Evolutionary conservation across 257 asterid genomes (phyloP).

Genomic region (Thymus quinquecostatus): DNA sequence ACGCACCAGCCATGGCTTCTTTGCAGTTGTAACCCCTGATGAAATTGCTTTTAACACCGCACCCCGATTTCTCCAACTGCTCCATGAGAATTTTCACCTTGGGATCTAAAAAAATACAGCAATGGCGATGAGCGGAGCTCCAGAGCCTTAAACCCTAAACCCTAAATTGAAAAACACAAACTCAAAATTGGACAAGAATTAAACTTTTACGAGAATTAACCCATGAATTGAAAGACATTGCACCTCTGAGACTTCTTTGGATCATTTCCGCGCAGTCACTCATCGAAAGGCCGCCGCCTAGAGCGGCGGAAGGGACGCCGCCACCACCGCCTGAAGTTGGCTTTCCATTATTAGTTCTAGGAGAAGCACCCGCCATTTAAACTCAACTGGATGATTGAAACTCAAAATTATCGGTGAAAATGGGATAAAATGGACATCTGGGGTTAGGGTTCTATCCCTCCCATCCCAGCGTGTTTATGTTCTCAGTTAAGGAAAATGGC

Average conservation of each 20-base stretch:
- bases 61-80: slow-evolving; percentile 76
- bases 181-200: background rate
- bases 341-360: background rate
- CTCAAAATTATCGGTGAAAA: background rate
- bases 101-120: slow-evolving; percentile 56
- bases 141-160: slow-evolving; percentile 29
- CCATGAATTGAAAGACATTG: background rate
- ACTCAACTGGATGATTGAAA: background rate
- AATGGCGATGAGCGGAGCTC: slow-evolving; percentile 10
- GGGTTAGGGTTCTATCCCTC: background rate
- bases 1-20: slow-evolving; percentile 55
- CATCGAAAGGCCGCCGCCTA: slow-evolving; percentile 48
- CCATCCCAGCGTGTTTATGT: background rate
- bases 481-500: too few species aligned
- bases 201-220: background rate
- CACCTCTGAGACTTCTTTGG: slow-evolving; percentile 65
- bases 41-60: slow-evolving; percentile 59
- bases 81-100: slow-evolving; percentile 76
- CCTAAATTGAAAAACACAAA: background rate
- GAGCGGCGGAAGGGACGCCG: slow-evolving; percentile 5
- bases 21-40: slow-evolving; percentile 58
- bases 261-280: slow-evolving; percentile 71
- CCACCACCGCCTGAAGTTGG: slow-evolving; percentile 12
- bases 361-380: slow-evolving; percentile 26
- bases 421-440: background rate